Evolutionary conservation across 2,329 filamentous ascomycete species (phyloP).

Genomic region (Rutstroemia sydowiana): DNA sequence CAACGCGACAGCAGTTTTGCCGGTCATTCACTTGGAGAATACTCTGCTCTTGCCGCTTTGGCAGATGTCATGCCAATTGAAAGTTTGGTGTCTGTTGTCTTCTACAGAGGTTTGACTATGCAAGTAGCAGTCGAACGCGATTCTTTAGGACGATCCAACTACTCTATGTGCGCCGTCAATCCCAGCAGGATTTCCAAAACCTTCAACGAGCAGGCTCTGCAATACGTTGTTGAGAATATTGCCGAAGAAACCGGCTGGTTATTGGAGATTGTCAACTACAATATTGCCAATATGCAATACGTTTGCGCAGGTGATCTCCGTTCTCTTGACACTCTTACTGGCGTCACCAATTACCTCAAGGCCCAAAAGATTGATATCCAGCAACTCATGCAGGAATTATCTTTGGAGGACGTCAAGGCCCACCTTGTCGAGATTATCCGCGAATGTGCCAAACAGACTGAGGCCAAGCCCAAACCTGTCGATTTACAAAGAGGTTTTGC

Average conservation of each 20-base stretch:
- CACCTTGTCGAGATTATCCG: slow-evolving; percentile 88
- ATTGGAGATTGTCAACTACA: slow-evolving; percentile 95
- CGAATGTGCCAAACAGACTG: slow-evolving; percentile 78
- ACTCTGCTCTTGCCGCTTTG: slow-evolving; percentile 90
- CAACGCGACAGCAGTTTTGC: slow-evolving; percentile 96
- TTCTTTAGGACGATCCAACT: slow-evolving; percentile 86
- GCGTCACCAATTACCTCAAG: slow-evolving; percentile 88
- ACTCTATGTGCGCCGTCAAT: slow-evolving; percentile 99
- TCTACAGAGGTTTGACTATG: slow-evolving; percentile 98
- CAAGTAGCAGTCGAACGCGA: slow-evolving; percentile 98
- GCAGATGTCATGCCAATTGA: slow-evolving; percentile 99
- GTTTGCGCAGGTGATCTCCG: slow-evolving; percentile 65
- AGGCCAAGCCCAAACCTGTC: slow-evolving; percentile 80
- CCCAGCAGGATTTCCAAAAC: slow-evolving; percentile 97
- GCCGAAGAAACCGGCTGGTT: slow-evolving; percentile 91
- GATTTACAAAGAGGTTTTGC: slow-evolving; percentile 92
- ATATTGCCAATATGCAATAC: slow-evolving; percentile 70
- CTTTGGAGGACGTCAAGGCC: slow-evolving; percentile 82
- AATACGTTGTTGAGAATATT: slow-evolving; percentile 95
- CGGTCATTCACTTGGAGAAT: slow-evolving; percentile 95
- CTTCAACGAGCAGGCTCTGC: slow-evolving; percentile 94
- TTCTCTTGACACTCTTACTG: slow-evolving; percentile 59
- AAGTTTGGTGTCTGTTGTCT: slow-evolving; percentile 94
- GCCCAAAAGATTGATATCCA: slow-evolving; percentile 96
- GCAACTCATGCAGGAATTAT: slow-evolving; percentile 76